Conservation (phyloP, 192 early-diverging fungal genomes). For the Coemansia sp. region DNA sequence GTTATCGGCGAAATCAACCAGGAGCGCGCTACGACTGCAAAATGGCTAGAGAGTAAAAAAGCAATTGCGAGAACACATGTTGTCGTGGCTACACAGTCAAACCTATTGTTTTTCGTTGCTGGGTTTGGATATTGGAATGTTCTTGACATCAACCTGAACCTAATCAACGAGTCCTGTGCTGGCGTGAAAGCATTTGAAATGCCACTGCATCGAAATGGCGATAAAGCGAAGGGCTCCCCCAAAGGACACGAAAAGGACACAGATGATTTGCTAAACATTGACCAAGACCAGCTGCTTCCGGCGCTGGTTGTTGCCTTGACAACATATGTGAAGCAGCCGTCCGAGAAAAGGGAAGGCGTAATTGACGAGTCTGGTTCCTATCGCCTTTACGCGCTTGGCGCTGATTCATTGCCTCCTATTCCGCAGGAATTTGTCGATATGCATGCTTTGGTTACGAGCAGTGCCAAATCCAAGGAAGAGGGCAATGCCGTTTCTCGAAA, state of each 20-base stretch:
- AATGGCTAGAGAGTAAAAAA: slow-evolving; percentile 24
- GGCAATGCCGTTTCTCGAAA: neutral
- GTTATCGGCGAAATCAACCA: slow-evolving; percentile 21
- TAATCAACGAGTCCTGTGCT: slow-evolving; percentile 44
- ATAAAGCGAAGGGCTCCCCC: neutral
- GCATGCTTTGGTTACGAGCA: slow-evolving; percentile 21
- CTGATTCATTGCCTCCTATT: slow-evolving; percentile 36
- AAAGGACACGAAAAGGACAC: neutral
- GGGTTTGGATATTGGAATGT: slow-evolving; percentile 56
- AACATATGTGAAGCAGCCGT: slow-evolving; percentile 43
- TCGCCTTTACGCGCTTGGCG: slow-evolving; percentile 44
- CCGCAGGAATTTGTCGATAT: slow-evolving; percentile 30
- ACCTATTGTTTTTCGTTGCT: slow-evolving; percentile 45
- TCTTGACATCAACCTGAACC: slow-evolving; percentile 39
- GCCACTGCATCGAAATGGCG: neutral
- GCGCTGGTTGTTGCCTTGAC: slow-evolving; percentile 41
- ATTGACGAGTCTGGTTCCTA: slow-evolving; percentile 32
- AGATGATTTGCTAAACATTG: slow-evolving; percentile 4
- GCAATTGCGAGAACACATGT: slow-evolving; percentile 38
- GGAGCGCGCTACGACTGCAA: slow-evolving; percentile 27
- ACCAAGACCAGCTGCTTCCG: slow-evolving; percentile 27
- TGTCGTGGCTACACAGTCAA: slow-evolving; percentile 47
- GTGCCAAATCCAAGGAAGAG: neutral
- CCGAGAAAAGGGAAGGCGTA: slow-evolving; percentile 9
- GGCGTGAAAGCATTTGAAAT: slow-evolving; percentile 54